Evolutionary conservation across 2,329 filamentous ascomycete species (phyloP).

Genomic region (Neurospora crassa): DNA sequence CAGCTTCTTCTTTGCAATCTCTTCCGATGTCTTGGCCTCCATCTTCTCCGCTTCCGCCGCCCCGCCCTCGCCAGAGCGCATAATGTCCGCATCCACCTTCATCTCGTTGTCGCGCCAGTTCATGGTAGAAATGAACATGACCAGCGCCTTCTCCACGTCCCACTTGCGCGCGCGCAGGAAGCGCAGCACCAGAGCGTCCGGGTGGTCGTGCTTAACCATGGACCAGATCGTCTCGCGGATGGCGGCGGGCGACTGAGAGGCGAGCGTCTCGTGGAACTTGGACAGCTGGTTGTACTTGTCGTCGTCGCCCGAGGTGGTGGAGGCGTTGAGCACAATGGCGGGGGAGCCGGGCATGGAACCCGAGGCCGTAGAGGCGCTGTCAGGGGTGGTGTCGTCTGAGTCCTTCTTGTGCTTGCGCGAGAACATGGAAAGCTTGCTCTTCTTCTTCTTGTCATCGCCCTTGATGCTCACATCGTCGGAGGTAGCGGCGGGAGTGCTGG

Average conservation of each 20-base stretch:
- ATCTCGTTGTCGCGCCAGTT: constrained; percentile 79
- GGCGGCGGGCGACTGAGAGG: constrained; percentile 65
- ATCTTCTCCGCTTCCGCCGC: constrained; percentile 52
- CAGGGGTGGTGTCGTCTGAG: constrained; percentile 30
- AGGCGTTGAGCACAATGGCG: constrained; percentile 25
- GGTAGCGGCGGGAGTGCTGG: constrained; percentile 23
- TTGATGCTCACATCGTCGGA: constrained; percentile 12
- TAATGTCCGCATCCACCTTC: constrained; percentile 83
- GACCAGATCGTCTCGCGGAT: constrained; percentile 78
- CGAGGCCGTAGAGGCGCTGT: background rate
- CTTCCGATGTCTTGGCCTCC: constrained; percentile 32
- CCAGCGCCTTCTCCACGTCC: constrained; percentile 85
- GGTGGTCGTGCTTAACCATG: constrained; percentile 93
- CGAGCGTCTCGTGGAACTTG: constrained; percentile 73
- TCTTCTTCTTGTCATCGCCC: constrained; percentile 50
- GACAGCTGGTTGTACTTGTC: constrained; percentile 92
- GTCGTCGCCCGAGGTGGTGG: constrained; percentile 44
- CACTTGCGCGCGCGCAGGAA: constrained; percentile 89
- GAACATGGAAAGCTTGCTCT: constrained; percentile 64
- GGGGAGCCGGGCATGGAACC: constrained; percentile 4
- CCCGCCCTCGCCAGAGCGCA: constrained; percentile 62
- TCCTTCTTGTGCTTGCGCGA: constrained; percentile 50
- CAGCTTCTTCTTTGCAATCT: constrained; percentile 53
- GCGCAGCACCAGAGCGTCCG: constrained; percentile 72
- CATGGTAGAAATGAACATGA: constrained; percentile 93